phyloP scores from a whole-genome alignment of 106 monocot species.

The Acanthochlamys bracteata region DNA sequence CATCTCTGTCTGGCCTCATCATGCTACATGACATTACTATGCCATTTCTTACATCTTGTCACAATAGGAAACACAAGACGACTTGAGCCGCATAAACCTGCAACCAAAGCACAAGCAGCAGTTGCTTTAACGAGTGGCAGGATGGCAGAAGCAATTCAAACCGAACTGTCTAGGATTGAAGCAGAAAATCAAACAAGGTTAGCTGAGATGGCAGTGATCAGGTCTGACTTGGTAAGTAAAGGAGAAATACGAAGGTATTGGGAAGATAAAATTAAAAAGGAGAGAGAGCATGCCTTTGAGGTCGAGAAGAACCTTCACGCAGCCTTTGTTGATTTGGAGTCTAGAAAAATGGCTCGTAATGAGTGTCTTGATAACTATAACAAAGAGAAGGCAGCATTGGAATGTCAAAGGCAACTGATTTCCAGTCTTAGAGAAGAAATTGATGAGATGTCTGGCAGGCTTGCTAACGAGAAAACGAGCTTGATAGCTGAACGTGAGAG shows the following conservation, averaged over 20 bases:
- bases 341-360: conserved; percentile 30
- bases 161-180: conserved; percentile 51
- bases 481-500: conserved; percentile 30
- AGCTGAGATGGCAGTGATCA: conserved; percentile 67
- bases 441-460: conserved; percentile 47
- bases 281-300: conserved; percentile 23
- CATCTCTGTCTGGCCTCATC: too few relatives aligned
- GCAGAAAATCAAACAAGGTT: conserved; percentile 43
- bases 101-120: conserved; percentile 86
- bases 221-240: conserved; percentile 41
- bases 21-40: too few relatives aligned
- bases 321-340: conserved; percentile 37
- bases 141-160: conserved; percentile 34
- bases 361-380: conserved; percentile 27
- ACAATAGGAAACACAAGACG: conserved; percentile 78
- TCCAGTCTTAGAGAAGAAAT: conserved; percentile 45
- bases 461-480: conserved; percentile 32
- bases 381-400: conserved; percentile 64
- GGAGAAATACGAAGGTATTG: conserved; percentile 62
- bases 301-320: conserved; percentile 24
- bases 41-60: too few relatives aligned
- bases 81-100: conserved; percentile 69
- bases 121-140: conserved; percentile 69
- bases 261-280: conserved; percentile 50
- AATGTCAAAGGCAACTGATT: conserved; percentile 44